Evolutionary conservation across 2,329 filamentous ascomycete genomes (phyloP), one percentile per base, ranked within the genome.

Genomic region (Orbilia ellipsospora): DNA sequence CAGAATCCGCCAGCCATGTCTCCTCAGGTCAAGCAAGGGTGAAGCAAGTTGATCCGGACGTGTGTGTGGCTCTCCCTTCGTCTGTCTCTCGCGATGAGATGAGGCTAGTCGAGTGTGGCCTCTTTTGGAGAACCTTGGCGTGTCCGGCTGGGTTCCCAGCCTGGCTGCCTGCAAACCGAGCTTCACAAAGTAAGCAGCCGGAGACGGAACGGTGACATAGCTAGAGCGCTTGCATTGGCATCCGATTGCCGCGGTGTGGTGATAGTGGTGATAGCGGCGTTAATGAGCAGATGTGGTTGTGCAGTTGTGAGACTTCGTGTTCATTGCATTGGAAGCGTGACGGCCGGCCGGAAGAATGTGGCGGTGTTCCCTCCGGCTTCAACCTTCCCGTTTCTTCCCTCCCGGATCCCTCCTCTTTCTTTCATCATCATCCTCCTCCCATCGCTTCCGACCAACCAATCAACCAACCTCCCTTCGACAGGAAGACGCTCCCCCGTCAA

Each of bases 1-100:
- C 72, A 75, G 64, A 75, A 75, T 48, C 64, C 72, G 59, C 72
- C 60, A 0, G 72, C 72, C 72, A 75, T 75, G 44, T 23, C 56
- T 64, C 44, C 31, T 45, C 36, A 31, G 16, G 23, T 60, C 57
- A 18, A 13, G 42, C 15, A 26, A 50, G 31, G 44, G 28, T 62
- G 23, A 15, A n/a, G 44, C 13, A 48, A 18, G 44, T 48, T 48
- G 15, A 18, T 10, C 44, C 44, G 44, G 16, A 18, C 6, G 44
- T 48, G 44, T 48, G 15, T 18, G 44, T n/a, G 44, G 13, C 6
- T 48, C 6, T 10, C 3, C 8, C 6, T 7, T 6, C 13, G 6
- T 48, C 44, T 6, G 16, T 10, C 4, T 18, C 44, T 48, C 31
- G 44, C 44, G 44, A 48, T 48, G 31, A 36, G 31, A 36, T 36